Percentiles rank a stretch among this genome's conserved stretches.
Conservation (phyloP, 352 stramenopile genomes). For the Phytopythium ostracodes region DNA sequence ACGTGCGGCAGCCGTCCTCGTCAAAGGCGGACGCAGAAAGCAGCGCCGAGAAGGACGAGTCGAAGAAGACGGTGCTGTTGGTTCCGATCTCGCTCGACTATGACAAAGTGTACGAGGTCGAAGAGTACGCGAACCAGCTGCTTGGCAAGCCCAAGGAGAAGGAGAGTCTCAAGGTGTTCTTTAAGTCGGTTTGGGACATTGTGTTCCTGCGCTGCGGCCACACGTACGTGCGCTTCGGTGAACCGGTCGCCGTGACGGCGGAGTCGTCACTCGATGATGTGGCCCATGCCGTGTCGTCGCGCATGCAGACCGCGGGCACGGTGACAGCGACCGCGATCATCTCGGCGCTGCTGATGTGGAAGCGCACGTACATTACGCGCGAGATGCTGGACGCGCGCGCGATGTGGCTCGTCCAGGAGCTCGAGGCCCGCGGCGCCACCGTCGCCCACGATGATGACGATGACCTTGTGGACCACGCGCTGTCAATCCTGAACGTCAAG, state of each 20-base stretch:
- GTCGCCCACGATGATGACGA: constrained; percentile 58
- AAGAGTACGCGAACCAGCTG: constrained; percentile 84
- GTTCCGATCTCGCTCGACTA: constrained; percentile 89
- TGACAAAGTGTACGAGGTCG: constrained; percentile 86
- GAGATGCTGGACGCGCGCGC: constrained; percentile 54
- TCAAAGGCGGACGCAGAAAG: background rate
- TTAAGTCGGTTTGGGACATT: constrained; percentile 69
- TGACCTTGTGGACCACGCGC: constrained; percentile 48
- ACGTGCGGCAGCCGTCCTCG: constrained; percentile 22
- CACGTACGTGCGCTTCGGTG: constrained; percentile 82
- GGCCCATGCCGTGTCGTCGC: constrained; percentile 45
- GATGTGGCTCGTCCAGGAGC: constrained; percentile 53
- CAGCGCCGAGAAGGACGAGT: background rate
- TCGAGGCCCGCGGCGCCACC: constrained; percentile 37
- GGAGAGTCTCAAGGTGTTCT: constrained; percentile 69
- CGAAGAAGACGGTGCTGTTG: constrained; percentile 49
- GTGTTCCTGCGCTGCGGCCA: constrained; percentile 75
- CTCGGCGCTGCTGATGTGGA: constrained; percentile 75
- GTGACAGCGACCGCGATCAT: constrained; percentile 76
- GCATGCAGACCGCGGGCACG: constrained; percentile 74
- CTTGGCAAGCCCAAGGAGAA: constrained; percentile 84
- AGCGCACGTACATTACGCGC: constrained; percentile 49
- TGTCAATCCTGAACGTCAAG: constrained; percentile 56
- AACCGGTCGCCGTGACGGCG: constrained; percentile 55
- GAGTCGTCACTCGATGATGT: constrained; percentile 42